These are phyloP conservation scores for Lachancea meyersii DNA, from an alignment of 805 yeast species.

Conservation along the genomic window DNA sequence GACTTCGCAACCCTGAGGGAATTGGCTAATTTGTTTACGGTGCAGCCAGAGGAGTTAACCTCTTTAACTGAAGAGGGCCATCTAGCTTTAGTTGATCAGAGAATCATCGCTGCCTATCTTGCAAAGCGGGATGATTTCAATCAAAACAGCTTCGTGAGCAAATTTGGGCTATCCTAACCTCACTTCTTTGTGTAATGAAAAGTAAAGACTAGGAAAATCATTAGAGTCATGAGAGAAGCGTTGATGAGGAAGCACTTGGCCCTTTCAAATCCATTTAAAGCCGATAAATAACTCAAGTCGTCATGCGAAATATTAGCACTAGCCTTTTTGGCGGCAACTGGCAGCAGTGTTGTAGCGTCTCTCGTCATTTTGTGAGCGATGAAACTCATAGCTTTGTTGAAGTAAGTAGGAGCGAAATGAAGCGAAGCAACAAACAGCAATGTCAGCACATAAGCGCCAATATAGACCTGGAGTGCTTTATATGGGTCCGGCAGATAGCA, in stretches of 20 bases:
- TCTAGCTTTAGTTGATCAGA: slow-evolving; percentile 57
- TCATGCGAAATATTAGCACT: neutral
- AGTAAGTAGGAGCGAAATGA: slow-evolving; percentile 26
- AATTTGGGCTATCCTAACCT: slow-evolving; percentile 8
- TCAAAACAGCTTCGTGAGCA: slow-evolving; percentile 30
- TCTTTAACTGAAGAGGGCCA: slow-evolving; percentile 80
- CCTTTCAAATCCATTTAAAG: neutral
- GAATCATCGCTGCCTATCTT: slow-evolving; percentile 57
- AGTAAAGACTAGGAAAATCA: slow-evolving; percentile 4
- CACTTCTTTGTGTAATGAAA: slow-evolving; percentile 3
- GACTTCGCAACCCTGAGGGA: slow-evolving; percentile 69
- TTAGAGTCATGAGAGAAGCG: slow-evolving; percentile 1
- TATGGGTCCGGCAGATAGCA: slow-evolving; percentile 56
- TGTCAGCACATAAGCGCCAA: slow-evolving; percentile 21
- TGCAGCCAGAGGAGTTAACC: slow-evolving; percentile 70
- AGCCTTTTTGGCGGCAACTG: slow-evolving; percentile 3
- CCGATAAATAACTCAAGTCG: neutral
- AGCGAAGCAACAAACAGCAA: slow-evolving; percentile 18
- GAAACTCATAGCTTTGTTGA: slow-evolving; percentile 15
- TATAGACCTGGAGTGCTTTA: slow-evolving; percentile 36
- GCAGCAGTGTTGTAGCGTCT: neutral
- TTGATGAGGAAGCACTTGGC: neutral
- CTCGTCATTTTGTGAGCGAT: neutral
- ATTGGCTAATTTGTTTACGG: slow-evolving; percentile 77
- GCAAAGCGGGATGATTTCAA: slow-evolving; percentile 65